Percentiles rank a stretch among this genome's conserved stretches.
phyloP scores from a whole-genome alignment of 805 yeast genomes.

The Kodamaea restingae region DNA sequence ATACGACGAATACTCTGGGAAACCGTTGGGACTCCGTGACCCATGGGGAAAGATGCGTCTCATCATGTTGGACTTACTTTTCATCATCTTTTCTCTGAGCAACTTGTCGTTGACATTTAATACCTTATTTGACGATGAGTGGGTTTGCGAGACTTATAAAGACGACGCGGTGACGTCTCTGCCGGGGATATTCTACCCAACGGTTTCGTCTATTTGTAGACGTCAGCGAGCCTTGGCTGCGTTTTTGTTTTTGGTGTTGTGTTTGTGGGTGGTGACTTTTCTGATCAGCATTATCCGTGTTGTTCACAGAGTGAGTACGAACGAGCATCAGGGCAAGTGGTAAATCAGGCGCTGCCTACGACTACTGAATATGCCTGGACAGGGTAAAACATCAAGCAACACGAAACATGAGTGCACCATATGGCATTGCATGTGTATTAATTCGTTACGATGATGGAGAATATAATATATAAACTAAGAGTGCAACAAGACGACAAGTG shows the following conservation, averaged over 20 bases:
- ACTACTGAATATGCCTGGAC: background rate
- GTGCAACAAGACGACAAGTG: no score
- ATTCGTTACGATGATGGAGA: no score
- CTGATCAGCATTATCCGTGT: conserved; percentile 79
- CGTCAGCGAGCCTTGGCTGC: conserved; percentile 77
- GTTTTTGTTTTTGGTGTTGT: conserved; percentile 68
- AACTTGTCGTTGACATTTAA: conserved; percentile 82
- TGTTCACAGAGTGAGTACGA: conserved; percentile 54
- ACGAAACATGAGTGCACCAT: no score
- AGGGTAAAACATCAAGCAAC: no score
- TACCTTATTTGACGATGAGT: conserved; percentile 70
- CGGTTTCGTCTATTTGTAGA: conserved; percentile 58
- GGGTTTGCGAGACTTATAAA: conserved; percentile 58
- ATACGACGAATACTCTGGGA: conserved; percentile 86
- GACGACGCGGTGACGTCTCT: conserved; percentile 13
- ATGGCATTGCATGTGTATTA: no score
- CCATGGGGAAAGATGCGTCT: conserved; percentile 80
- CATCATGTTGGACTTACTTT: conserved; percentile 75
- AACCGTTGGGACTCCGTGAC: conserved; percentile 85
- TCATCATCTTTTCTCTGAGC: conserved; percentile 86
- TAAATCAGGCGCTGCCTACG: no score
- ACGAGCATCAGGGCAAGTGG: conserved; percentile 2
- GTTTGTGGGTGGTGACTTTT: conserved; percentile 82
- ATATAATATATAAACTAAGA: no score
- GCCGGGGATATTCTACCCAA: conserved; percentile 22